Evolutionary conservation across 352 stramenopile species (phyloP).

Genomic region (Peronospora farinosa): DNA sequence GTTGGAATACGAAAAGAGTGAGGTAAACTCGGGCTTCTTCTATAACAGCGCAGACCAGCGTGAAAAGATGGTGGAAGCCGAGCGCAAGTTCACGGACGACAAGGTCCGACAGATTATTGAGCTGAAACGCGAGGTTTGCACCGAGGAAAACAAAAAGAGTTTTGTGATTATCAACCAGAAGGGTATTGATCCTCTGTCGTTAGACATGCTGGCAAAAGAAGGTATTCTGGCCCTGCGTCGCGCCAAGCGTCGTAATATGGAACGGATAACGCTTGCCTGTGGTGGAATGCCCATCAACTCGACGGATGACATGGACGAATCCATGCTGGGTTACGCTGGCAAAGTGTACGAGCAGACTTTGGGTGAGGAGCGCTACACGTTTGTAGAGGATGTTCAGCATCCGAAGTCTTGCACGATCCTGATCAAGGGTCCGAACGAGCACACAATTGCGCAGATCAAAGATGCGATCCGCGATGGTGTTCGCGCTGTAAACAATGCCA

Average conservation of each 20-base stretch:
- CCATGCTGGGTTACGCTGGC: conserved; percentile 94
- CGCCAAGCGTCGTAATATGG: conserved; percentile 99
- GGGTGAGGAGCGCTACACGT: conserved; percentile 99
- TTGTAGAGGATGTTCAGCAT: conserved; percentile 97
- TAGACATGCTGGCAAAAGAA: conserved; percentile 99
- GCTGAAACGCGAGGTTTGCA: conserved; percentile 97
- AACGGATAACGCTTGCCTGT: conserved; percentile 97
- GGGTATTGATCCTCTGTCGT: conserved; percentile 96
- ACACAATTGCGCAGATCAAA: conserved; percentile 99
- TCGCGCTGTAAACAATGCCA: conserved; percentile 96
- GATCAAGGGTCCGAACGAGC: conserved; percentile 97
- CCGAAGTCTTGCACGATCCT: conserved; percentile 97
- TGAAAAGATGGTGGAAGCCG: conserved; percentile 95
- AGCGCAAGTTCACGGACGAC: conserved; percentile 94
- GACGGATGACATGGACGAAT: conserved; percentile 95
- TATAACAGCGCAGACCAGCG: conserved; percentile 98
- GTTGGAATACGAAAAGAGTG: conserved; percentile 99
- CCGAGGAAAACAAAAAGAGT: conserved; percentile 91
- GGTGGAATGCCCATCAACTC: conserved; percentile 97
- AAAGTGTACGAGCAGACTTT: conserved; percentile 97
- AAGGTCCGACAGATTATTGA: conserved; percentile 97
- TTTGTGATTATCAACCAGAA: conserved; percentile 99
- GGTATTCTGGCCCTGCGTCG: conserved; percentile 96
- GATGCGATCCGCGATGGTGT: conserved; percentile 98
- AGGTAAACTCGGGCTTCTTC: conserved; percentile 97